Conservation (phyloP, 306 rosid genomes). For the Dryas drummondii region DNA sequence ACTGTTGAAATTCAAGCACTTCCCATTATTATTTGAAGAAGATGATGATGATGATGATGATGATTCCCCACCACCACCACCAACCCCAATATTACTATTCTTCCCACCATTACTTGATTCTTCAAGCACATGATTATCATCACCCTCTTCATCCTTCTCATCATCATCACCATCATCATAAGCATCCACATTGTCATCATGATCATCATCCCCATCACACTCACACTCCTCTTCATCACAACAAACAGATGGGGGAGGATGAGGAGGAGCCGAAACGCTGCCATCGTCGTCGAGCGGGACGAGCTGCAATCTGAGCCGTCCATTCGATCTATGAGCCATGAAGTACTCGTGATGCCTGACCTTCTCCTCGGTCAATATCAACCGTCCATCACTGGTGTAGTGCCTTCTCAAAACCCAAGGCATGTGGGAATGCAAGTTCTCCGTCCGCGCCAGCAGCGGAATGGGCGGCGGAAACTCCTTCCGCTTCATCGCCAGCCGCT, state of each 20-base stretch:
- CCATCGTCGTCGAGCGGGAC: slow-evolving; percentile 40
- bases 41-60: too few species aligned
- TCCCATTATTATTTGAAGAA: background rate
- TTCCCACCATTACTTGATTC: too few species aligned
- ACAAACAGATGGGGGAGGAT: too few species aligned
- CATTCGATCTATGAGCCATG: slow-evolving; percentile 58
- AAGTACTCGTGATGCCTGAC: slow-evolving; percentile 60
- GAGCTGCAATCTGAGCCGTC: slow-evolving; percentile 67
- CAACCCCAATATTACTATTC: too few species aligned
- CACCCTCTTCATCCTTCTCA: too few species aligned
- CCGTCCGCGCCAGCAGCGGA: slow-evolving; percentile 50
- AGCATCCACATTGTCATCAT: background rate
- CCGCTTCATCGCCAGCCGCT: slow-evolving; percentile 5
- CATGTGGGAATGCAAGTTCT: slow-evolving; percentile 56
- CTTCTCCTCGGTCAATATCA: slow-evolving; percentile 63
- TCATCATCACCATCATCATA: background rate
- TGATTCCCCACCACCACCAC: background rate
- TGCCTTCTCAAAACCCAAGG: slow-evolving; percentile 66
- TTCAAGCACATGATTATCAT: background rate
- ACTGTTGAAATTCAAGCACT: slow-evolving; percentile 26
- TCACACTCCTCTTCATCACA: background rate
- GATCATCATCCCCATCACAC: background rate
- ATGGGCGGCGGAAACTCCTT: slow-evolving; percentile 70
- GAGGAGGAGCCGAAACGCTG: too few species aligned
- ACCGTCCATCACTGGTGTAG: slow-evolving; percentile 60